Evolutionary conservation across 2,329 filamentous ascomycete genomes (phyloP), one percentile per base, ranked within the genome.

Genomic region (Neoscytalidium dimidiatum): DNA sequence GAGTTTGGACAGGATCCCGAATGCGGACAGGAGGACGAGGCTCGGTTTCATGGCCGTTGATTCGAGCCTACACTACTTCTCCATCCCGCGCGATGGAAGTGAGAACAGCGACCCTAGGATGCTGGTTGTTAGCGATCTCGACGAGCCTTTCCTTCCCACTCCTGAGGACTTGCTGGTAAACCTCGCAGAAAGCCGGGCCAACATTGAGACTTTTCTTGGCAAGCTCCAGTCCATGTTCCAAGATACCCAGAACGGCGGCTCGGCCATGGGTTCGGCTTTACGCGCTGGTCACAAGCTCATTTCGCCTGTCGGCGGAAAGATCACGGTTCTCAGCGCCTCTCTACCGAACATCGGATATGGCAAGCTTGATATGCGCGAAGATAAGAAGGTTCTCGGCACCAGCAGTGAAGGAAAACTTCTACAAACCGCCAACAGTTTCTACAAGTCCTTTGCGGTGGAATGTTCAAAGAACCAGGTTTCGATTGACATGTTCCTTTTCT

Each of bases 401-500:
- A 93, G 90, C 69, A 97, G 97, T 78, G 95, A 99, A 77, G 92
- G 87, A 69, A 84, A 86, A 67, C 85, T 99, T 33, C 82, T 99
- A 61, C 94, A 98, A 77, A 97, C 95, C 0, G 91, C 88, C 44
- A 97, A 93, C 81, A 93, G 92, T 74, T 99, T 98, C 80, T 99
- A 98, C 85, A 99, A 99, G 84, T 96, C 92, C 73, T 99, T 99
- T 73, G 95, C 95, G 0, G 95, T 99, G 3, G 95, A 99, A 77
- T 99, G 95, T 79, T 97, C 94, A 41, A 99, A 99, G 83, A 96
- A 96, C 70, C 95, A 99, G 79, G 95, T 99, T 29, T 98, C 94
- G 0, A 93, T 99, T 70, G 94, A 97, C 77, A 97, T 97, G 94
- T 97, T 97, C 83, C 83, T 97, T 58, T 97, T 97, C 81, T 95